Conservation (phyloP, 2,329 filamentous ascomycete genomes). For the Nannizziopsis arthrosporioides region DNA sequence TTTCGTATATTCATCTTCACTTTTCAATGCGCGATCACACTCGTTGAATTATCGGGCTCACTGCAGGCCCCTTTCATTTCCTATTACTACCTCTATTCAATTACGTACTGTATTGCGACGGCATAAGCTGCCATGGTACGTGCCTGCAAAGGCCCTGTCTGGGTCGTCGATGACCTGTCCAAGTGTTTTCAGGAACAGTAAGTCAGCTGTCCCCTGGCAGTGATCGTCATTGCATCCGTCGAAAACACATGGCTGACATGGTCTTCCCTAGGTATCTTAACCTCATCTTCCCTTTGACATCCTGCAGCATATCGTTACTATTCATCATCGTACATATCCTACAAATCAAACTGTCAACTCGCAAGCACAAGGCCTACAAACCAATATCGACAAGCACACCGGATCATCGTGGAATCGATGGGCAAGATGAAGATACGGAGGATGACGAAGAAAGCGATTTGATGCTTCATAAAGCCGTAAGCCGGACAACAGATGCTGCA, state of each 20-base stretch:
- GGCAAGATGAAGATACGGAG: constrained; percentile 42
- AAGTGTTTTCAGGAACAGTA: constrained; percentile 49
- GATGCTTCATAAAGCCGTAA: constrained; percentile 45
- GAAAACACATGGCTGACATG: not conserved
- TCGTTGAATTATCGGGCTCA: not conserved
- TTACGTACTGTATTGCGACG: not conserved
- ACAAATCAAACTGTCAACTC: constrained; percentile 42
- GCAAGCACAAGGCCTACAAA: constrained; percentile 48
- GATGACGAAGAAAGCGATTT: constrained; percentile 42
- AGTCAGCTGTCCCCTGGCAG: constrained; percentile 15
- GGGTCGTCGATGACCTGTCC: constrained; percentile 52
- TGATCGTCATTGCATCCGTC: not conserved
- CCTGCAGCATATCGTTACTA: constrained; percentile 58
- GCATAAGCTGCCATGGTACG: constrained; percentile 38
- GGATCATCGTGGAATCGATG: constrained; percentile 49
- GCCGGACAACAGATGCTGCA: constrained; percentile 37
- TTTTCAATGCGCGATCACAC: not conserved
- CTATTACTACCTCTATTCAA: not conserved
- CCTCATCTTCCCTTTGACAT: constrained; percentile 63
- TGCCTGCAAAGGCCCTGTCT: constrained; percentile 47
- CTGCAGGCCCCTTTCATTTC: not conserved
- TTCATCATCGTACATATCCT: constrained; percentile 51
- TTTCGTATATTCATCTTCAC: too few species aligned
- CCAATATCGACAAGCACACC: constrained; percentile 32
- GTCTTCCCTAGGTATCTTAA: constrained; percentile 48